Conservation (phyloP, 225 moss, liverwort and hornwort species). For the Physcomitrellopsis africana region DNA sequence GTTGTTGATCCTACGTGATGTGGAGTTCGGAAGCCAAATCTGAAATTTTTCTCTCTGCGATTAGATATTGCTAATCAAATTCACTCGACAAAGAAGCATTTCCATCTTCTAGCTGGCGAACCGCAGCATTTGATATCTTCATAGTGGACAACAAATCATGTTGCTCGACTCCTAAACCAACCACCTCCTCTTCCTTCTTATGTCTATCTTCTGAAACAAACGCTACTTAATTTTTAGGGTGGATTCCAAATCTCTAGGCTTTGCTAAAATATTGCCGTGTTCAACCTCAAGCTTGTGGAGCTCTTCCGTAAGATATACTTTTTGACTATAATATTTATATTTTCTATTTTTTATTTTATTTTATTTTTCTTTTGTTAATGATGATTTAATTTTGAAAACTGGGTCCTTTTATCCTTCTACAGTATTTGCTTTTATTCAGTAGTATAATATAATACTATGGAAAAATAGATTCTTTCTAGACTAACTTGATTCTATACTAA, state of each 20-base stretch:
- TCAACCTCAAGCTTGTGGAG: constrained; percentile 29
- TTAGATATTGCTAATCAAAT: constrained; percentile 33
- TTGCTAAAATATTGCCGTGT: constrained; percentile 8
- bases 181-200: constrained; percentile 31
- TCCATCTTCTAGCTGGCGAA: constrained; percentile 26
- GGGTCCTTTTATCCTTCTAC: no score
- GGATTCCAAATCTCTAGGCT: constrained; percentile 16
- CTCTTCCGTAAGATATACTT: constrained; percentile 25
- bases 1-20: constrained; percentile 20
- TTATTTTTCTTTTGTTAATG: no score
- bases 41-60: constrained; percentile 23
- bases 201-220: constrained; percentile 32
- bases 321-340: constrained; percentile 9
- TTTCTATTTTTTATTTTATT: no score
- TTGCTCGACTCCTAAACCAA: constrained; percentile 21
- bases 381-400: no score
- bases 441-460: no score
- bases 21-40: constrained; percentile 42
- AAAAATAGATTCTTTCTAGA: no score
- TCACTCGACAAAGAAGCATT: constrained; percentile 27
- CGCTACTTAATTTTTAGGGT: constrained; percentile 23
- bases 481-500: no score
- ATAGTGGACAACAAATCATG: constrained; percentile 21
- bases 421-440: no score
- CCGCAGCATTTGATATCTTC: constrained; percentile 27